These are phyloP conservation scores for Ophiocordyceps robertsii DNA, from an alignment of 2,329 filamentous ascomycete species.

Conservation along the genomic window DNA sequence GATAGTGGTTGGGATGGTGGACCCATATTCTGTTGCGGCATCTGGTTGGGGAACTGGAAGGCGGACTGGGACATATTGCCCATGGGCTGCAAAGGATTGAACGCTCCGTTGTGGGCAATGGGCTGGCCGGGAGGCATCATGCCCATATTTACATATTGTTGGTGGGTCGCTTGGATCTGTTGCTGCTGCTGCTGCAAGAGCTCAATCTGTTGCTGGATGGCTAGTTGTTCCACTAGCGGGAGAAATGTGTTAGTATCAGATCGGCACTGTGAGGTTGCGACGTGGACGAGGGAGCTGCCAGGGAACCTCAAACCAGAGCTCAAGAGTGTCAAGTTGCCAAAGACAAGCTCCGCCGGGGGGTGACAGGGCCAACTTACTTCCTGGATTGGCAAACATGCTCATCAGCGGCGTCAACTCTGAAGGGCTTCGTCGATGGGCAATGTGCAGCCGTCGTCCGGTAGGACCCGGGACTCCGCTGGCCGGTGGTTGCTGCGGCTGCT, in stretches of 20 bases:
- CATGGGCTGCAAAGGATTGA: conserved; percentile 72
- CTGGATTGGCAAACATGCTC: conserved; percentile 67
- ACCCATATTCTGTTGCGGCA: conserved; percentile 63
- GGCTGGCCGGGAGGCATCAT: conserved; percentile 76
- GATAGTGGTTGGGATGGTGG: conserved; percentile 65
- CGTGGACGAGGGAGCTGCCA: not conserved
- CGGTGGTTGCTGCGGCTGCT: conserved; percentile 34
- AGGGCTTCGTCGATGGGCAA: conserved; percentile 91
- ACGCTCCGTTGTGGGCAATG: conserved; percentile 55
- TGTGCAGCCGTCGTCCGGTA: conserved; percentile 81
- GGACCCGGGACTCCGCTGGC: conserved; percentile 54
- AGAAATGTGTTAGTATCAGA: conserved; percentile 1
- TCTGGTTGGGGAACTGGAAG: conserved; percentile 80
- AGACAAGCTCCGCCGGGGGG: not conserved
- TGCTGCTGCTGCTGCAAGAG: conserved; percentile 95
- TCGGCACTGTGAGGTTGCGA: not conserved
- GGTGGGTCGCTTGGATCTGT: conserved; percentile 89
- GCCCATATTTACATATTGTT: conserved; percentile 96
- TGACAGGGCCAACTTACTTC: conserved; percentile 39
- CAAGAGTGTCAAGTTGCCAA: not conserved
- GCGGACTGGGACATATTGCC: conserved; percentile 65
- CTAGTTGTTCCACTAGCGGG: conserved; percentile 78
- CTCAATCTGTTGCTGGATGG: conserved; percentile 96
- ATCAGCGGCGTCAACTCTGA: conserved; percentile 95
- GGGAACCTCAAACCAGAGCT: not conserved